A percentile compares a stretch with the other conserved stretches of the same genome.
phyloP scores from a whole-genome alignment of 1,139 yeast species.

The Diutina neorugosa region DNA sequence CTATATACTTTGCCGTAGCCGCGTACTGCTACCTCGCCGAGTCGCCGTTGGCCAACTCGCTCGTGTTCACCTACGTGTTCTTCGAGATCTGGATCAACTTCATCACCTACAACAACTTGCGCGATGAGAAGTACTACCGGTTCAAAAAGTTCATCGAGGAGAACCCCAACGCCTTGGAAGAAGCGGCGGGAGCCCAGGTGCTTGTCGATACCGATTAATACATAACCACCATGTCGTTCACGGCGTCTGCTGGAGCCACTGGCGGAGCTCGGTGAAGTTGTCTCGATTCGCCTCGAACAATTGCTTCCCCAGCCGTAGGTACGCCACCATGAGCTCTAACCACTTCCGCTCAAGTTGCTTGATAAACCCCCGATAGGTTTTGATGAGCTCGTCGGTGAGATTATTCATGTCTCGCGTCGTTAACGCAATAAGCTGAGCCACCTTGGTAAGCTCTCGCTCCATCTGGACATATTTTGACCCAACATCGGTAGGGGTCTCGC shows the following conservation, averaged over 20 bases:
- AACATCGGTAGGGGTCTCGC: neutral
- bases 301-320: conserved; percentile 24
- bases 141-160: conserved; percentile 26
- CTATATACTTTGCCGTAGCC: conserved; percentile 41
- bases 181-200: conserved; percentile 1
- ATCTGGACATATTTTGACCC: conserved; percentile 19
- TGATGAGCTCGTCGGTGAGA: conserved; percentile 19
- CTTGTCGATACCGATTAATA: neutral
- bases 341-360: conserved; percentile 28
- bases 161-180: conserved; percentile 6
- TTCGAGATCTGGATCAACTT: conserved; percentile 65
- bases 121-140: conserved; percentile 46
- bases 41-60: conserved; percentile 42
- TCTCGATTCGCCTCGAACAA: conserved; percentile 25
- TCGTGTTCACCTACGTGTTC: conserved; percentile 50
- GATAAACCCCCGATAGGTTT: conserved; percentile 12
- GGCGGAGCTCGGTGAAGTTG: conserved; percentile 22
- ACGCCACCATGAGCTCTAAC: conserved; percentile 26
- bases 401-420: conserved; percentile 24
- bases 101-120: conserved; percentile 46
- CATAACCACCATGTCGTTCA: neutral
- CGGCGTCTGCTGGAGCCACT: neutral
- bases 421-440: conserved; percentile 30
- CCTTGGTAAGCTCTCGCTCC: conserved; percentile 29
- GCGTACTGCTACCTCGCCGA: conserved; percentile 29